phyloP scores from a whole-genome alignment of 345 rosid species.

The Psidium guajava region DNA sequence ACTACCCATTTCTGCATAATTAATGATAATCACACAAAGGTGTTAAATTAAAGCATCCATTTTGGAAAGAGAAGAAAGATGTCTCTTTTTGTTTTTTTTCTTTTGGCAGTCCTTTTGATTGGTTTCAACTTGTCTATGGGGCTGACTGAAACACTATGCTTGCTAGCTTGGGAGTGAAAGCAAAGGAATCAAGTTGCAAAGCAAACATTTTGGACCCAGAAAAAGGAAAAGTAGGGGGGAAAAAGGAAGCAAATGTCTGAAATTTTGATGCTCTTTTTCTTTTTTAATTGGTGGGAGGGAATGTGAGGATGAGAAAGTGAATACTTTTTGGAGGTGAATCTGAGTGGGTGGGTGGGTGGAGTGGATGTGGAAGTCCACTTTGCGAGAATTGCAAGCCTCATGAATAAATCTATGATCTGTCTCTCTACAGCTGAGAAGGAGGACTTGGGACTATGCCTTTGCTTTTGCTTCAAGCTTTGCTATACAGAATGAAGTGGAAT shows the following conservation, averaged over 20 bases:
- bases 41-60: not conserved
- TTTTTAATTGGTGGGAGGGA: not conserved
- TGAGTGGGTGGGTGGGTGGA: not conserved
- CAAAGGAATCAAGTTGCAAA: constrained; percentile 1
- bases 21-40: not conserved
- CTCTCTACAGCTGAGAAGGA: not conserved
- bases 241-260: not conserved
- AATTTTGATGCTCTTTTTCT: not conserved
- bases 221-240: not conserved
- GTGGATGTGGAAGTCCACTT: not conserved
- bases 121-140: not conserved
- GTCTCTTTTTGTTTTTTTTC: not conserved
- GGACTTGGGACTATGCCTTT: not conserved
- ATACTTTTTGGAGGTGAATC: not conserved
- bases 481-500: not conserved
- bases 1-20: constrained; percentile 9
- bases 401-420: not conserved
- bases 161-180: not conserved
- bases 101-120: not conserved
- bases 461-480: not conserved
- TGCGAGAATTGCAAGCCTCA: not conserved
- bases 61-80: not conserved
- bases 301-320: not conserved
- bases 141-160: not conserved
- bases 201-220: not conserved